Conservation (phyloP, 2,329 filamentous ascomycete species). For the Meredithiella fracta region DNA sequence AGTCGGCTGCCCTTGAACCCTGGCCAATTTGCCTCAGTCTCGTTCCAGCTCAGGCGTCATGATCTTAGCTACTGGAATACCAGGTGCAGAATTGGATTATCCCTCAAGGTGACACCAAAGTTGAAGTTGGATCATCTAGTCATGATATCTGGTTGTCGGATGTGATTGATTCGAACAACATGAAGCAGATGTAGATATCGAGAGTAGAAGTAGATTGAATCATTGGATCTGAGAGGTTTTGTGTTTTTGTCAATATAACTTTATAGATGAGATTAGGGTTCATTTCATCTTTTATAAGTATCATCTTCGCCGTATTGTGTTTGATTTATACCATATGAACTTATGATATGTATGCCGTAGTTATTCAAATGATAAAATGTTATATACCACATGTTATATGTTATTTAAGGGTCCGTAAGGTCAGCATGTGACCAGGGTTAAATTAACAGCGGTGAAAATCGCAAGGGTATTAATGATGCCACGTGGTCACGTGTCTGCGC, state of each 20-base stretch:
- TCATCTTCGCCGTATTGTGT: too few species aligned
- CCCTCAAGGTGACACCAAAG: constrained; percentile 29
- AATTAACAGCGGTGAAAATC: neutral
- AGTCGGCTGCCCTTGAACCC: constrained; percentile 45
- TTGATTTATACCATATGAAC: too few species aligned
- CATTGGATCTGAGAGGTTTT: neutral
- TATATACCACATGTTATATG: neutral
- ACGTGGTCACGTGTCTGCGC: constrained; percentile 8
- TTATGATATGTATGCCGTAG: too few species aligned
- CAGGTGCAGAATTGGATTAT: constrained; percentile 47
- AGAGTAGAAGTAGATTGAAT: neutral
- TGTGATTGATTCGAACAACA: constrained; percentile 17
- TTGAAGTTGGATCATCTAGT: constrained; percentile 31
- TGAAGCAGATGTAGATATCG: neutral
- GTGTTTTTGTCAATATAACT: too few species aligned
- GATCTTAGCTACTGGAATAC: constrained; percentile 57
- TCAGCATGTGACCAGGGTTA: constrained; percentile 4
- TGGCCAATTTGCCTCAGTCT: constrained; percentile 39
- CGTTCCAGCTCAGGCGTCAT: constrained; percentile 40
- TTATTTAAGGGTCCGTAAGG: neutral
- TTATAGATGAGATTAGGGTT: too few species aligned
- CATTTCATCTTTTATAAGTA: too few species aligned
- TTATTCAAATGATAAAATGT: neutral
- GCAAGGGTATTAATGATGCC: constrained; percentile 3
- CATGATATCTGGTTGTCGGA: constrained; percentile 23